These are phyloP conservation scores for Fragaria vesca DNA, from an alignment of 306 rosid genomes.

Conservation along the genomic window DNA sequence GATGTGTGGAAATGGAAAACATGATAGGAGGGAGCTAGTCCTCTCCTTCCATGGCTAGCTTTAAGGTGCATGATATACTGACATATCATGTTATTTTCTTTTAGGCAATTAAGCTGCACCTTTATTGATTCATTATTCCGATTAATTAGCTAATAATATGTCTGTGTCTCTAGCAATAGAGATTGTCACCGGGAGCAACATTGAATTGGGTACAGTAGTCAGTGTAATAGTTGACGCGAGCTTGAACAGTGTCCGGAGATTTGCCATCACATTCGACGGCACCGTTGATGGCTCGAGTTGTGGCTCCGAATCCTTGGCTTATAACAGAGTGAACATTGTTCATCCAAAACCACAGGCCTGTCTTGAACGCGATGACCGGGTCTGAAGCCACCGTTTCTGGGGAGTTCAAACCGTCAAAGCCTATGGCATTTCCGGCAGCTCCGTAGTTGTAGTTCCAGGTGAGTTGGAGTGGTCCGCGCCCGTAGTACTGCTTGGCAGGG, in stretches of 20 bases:
- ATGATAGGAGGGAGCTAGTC: neutral
- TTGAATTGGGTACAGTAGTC: constrained; percentile 22
- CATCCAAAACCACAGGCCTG: constrained; percentile 36
- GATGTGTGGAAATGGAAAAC: neutral
- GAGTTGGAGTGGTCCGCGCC: constrained; percentile 25
- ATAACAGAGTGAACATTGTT: constrained; percentile 2
- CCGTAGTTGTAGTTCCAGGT: constrained; percentile 21
- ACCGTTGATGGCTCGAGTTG: constrained; percentile 28
- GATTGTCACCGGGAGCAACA: constrained; percentile 32
- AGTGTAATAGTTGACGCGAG: constrained; percentile 24
- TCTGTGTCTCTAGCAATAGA: neutral
- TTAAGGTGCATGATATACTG: neutral
- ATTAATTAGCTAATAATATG: neutral
- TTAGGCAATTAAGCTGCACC: neutral
- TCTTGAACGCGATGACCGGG: neutral
- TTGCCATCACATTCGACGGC: constrained; percentile 24
- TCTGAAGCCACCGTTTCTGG: constrained; percentile 17
- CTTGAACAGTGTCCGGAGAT: neutral
- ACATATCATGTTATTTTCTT: neutral
- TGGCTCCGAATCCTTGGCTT: constrained; percentile 36
- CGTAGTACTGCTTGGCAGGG: neutral
- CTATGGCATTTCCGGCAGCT: constrained; percentile 8
- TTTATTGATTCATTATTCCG: neutral
- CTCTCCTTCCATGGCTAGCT: neutral
- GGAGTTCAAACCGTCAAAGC: constrained; percentile 10